A percentile compares a stretch with the other conserved stretches of the same genome.
Evolutionary conservation across 352 stramenopile species (phyloP).

Genomic region (Achlya hypogyna): DNA sequence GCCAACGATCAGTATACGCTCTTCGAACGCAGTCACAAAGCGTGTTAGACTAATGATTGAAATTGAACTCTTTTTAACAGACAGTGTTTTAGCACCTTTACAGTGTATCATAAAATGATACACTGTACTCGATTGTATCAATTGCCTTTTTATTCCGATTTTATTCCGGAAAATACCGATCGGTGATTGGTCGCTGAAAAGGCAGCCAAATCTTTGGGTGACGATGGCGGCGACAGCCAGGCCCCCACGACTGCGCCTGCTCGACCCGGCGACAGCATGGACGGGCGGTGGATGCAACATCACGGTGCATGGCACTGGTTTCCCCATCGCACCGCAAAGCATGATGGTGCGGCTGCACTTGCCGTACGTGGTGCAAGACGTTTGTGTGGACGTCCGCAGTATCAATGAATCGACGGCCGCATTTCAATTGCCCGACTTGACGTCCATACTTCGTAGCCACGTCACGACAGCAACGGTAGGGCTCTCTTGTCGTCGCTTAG

Average conservation of each 20-base stretch:
- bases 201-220: neutral
- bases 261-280: slow-evolving; percentile 1
- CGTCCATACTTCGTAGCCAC: neutral
- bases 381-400: neutral
- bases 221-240: neutral
- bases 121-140: neutral
- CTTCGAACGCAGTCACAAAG: neutral
- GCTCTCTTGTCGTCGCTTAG: neutral
- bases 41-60: too few species aligned
- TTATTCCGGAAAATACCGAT: neutral
- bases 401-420: neutral
- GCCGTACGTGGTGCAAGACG: neutral
- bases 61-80: neutral
- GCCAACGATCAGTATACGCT: neutral
- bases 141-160: neutral
- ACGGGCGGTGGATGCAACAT: neutral
- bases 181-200: neutral
- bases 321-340: neutral
- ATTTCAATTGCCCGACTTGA: neutral
- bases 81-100: too few species aligned
- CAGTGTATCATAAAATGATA: neutral
- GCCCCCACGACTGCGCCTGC: neutral
- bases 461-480: neutral
- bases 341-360: neutral
- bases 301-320: neutral